phyloP scores from a whole-genome alignment of 176 grass and related monocot species.

The Elaeis guineensis region DNA sequence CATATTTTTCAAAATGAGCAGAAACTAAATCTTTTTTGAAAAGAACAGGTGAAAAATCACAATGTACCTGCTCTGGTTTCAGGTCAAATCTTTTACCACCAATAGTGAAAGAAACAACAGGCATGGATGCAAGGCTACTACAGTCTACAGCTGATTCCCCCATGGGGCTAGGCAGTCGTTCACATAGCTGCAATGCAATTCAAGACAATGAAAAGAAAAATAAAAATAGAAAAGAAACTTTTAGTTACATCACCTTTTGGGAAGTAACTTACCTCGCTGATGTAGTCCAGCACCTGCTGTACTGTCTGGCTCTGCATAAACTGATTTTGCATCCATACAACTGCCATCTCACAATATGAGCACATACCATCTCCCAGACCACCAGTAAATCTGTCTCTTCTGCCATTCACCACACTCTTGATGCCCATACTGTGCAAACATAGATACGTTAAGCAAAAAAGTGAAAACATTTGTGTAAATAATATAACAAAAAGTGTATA shows the following conservation, averaged over 20 bases:
- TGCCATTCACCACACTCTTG: constrained; percentile 26
- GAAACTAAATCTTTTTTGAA: too few relatives aligned
- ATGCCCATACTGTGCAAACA: constrained; percentile 22
- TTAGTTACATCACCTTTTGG: too few relatives aligned
- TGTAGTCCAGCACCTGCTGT: constrained; percentile 30
- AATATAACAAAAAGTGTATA: too few relatives aligned
- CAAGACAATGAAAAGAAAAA: not conserved
- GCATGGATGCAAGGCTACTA: constrained; percentile 23
- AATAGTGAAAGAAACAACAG: constrained; percentile 38
- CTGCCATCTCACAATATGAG: constrained; percentile 35
- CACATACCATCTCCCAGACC: constrained; percentile 25
- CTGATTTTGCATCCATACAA: constrained; percentile 44
- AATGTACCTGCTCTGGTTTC: constrained; percentile 42
- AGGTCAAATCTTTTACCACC: constrained; percentile 54
- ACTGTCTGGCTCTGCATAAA: constrained; percentile 29
- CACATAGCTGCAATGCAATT: constrained; percentile 41
- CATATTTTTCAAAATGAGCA: not conserved
- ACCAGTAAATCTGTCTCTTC: not conserved
- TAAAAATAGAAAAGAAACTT: not conserved
- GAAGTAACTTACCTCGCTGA: constrained; percentile 29
- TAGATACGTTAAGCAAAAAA: not conserved
- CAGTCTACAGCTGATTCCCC: constrained; percentile 53
- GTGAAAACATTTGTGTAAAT: not conserved
- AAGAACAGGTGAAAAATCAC: too few relatives aligned
- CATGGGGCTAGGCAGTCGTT: constrained; percentile 39